These are phyloP conservation scores for Cicer judaicum DNA, from an alignment of 306 rosid genomes.

Conservation along the genomic window DNA sequence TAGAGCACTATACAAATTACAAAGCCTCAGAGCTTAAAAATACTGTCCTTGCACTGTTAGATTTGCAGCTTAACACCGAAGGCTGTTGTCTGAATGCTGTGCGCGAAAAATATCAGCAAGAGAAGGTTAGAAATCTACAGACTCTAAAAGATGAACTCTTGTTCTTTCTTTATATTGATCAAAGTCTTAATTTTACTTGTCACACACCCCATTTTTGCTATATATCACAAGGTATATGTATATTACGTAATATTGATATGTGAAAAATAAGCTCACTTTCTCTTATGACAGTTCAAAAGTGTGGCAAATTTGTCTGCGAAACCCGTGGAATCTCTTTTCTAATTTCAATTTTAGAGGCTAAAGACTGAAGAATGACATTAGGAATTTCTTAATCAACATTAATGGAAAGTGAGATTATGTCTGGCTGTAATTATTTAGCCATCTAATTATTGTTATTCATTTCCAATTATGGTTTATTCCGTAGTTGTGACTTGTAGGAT, in stretches of 20 bases:
- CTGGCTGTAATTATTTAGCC: conserved; percentile 26
- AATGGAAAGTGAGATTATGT: conserved; percentile 40
- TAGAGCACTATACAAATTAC: conserved; percentile 84
- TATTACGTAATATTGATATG: no score
- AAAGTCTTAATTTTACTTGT: no score
- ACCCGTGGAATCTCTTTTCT: conserved; percentile 61
- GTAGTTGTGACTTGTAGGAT: conserved; percentile 46
- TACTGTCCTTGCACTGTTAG: conserved; percentile 72
- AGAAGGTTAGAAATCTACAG: conserved; percentile 57
- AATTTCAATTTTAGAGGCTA: conserved; percentile 47
- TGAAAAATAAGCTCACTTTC: no score
- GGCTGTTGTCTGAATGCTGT: conserved; percentile 62
- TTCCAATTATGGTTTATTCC: conserved; percentile 8
- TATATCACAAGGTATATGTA: no score
- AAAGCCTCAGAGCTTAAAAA: conserved; percentile 66
- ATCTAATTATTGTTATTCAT: conserved; percentile 37
- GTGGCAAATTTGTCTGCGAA: conserved; percentile 67
- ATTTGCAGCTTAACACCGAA: conserved; percentile 66
- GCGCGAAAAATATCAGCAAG: conserved; percentile 74
- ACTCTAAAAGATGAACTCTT: no score
- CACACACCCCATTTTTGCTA: no score
- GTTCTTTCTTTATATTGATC: no score
- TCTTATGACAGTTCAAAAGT: conserved; percentile 66
- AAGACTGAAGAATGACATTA: conserved; percentile 24
- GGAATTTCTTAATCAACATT: conserved; percentile 30